phyloP scores from a whole-genome alignment of 139 green algal species.

The Coelastrella sp. region DNA sequence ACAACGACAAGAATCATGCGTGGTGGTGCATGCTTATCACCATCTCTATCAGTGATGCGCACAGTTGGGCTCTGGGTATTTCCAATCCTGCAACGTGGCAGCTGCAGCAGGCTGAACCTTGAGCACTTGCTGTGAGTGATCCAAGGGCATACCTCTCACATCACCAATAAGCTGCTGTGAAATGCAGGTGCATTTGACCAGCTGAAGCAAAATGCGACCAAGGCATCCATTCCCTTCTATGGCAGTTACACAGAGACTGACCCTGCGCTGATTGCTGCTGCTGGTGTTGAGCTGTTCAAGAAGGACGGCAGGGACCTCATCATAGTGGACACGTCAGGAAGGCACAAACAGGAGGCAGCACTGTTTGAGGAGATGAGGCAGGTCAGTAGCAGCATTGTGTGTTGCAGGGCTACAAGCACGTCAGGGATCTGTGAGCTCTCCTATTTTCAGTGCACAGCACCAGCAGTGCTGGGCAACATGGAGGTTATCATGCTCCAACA shows the following conservation, averaged over 20 bases:
- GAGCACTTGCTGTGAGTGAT: neutral
- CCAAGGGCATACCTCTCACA: too few species aligned
- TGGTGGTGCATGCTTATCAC: neutral
- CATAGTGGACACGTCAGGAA: conserved; percentile 97
- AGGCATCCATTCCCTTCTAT: conserved; percentile 92
- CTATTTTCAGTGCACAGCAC: neutral
- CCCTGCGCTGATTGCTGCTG: conserved; percentile 90
- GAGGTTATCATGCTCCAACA: too few species aligned
- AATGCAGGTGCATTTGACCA: conserved; percentile 93
- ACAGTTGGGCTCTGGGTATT: too few species aligned
- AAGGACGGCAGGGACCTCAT: conserved; percentile 89
- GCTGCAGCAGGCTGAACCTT: neutral
- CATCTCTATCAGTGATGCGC: too few species aligned
- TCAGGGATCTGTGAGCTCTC: neutral
- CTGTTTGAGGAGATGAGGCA: conserved; percentile 99
- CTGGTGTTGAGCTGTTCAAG: conserved; percentile 94
- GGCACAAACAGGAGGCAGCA: conserved; percentile 96
- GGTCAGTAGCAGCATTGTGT: conserved; percentile 8
- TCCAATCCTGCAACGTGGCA: too few species aligned
- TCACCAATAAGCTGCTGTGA: too few species aligned
- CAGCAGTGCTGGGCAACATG: neutral
- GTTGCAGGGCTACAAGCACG: neutral
- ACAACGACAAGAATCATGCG: neutral
- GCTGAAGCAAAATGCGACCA: conserved; percentile 99
- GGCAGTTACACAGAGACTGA: conserved; percentile 97